Percentiles rank a stretch among this genome's conserved stretches.
Evolutionary conservation across 352 stramenopile species (phyloP).

Genomic region (Phytophthora gonapodyides): DNA sequence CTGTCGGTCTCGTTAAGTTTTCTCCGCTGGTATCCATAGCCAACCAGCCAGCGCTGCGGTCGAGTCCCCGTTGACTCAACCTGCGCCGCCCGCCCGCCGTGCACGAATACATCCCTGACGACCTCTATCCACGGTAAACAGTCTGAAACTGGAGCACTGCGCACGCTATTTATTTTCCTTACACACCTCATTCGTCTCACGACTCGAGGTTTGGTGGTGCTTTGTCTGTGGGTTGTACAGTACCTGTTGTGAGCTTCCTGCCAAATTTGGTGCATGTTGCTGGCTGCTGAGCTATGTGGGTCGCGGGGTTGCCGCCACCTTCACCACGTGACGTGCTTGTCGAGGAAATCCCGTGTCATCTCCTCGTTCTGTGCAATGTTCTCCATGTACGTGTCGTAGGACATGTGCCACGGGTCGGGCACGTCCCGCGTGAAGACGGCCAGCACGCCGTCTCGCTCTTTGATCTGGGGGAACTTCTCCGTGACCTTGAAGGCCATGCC

Average conservation of each 20-base stretch:
- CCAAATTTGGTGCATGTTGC: background rate
- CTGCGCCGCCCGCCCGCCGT: too few relatives aligned
- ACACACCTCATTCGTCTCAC: background rate
- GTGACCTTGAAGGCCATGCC: conserved; percentile 63
- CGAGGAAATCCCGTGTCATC: conserved; percentile 77
- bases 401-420: conserved; percentile 84
- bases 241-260: background rate
- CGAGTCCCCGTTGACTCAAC: too few relatives aligned
- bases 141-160: too few relatives aligned
- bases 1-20: too few relatives aligned
- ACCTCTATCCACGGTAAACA: background rate
- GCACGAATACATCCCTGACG: background rate
- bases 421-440: conserved; percentile 66
- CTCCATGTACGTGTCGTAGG: conserved; percentile 84
- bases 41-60: too few relatives aligned
- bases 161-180: too few relatives aligned
- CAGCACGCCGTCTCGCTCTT: conserved; percentile 60
- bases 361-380: conserved; percentile 77
- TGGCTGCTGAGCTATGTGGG: background rate
- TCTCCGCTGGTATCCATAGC: too few relatives aligned
- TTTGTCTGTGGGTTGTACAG: background rate
- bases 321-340: conserved; percentile 58
- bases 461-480: conserved; percentile 66
- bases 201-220: background rate
- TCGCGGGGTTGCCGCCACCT: background rate